Evolutionary conservation across 371 early-diverging fungal genomes (phyloP).

Genomic region (Massospora cicadina): DNA sequence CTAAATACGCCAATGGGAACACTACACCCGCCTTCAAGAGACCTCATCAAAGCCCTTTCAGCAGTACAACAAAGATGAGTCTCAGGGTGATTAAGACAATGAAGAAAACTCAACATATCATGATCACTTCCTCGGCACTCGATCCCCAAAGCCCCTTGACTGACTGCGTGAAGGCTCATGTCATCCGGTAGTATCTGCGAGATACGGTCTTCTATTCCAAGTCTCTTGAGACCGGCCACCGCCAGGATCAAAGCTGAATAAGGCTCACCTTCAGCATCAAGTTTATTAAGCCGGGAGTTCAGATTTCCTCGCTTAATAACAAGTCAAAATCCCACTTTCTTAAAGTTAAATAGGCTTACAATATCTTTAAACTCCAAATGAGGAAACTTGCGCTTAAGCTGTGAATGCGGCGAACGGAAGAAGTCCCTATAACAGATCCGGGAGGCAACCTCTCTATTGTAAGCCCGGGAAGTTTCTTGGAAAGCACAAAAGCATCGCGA

Average conservation of each 20-base stretch:
- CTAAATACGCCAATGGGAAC: constrained; percentile 89
- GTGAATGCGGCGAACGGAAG: constrained; percentile 82
- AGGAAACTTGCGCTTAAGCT: constrained; percentile 63
- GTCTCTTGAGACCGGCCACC: constrained; percentile 65
- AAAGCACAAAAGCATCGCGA: constrained; percentile 70
- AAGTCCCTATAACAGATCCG: constrained; percentile 78
- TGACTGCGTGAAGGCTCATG: constrained; percentile 74
- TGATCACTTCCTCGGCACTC: constrained; percentile 63
- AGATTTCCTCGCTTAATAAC: constrained; percentile 13
- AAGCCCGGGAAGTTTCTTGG: constrained; percentile 17
- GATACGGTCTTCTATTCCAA: constrained; percentile 49
- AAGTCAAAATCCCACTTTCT: neutral
- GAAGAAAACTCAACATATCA: constrained; percentile 24
- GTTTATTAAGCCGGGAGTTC: constrained; percentile 77
- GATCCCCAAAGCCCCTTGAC: constrained; percentile 84
- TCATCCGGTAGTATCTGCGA: constrained; percentile 40
- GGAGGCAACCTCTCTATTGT: constrained; percentile 36
- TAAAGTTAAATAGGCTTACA: constrained; percentile 27
- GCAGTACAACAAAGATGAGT: constrained; percentile 52
- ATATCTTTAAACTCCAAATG: constrained; percentile 61
- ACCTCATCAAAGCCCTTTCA: constrained; percentile 81
- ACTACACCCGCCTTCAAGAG: constrained; percentile 88
- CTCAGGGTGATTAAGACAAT: constrained; percentile 36
- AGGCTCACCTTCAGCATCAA: constrained; percentile 55
- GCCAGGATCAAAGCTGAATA: constrained; percentile 76